Evolutionary conservation across 2,329 filamentous ascomycete species (phyloP).

Genomic region (Penicillium sp.): DNA sequence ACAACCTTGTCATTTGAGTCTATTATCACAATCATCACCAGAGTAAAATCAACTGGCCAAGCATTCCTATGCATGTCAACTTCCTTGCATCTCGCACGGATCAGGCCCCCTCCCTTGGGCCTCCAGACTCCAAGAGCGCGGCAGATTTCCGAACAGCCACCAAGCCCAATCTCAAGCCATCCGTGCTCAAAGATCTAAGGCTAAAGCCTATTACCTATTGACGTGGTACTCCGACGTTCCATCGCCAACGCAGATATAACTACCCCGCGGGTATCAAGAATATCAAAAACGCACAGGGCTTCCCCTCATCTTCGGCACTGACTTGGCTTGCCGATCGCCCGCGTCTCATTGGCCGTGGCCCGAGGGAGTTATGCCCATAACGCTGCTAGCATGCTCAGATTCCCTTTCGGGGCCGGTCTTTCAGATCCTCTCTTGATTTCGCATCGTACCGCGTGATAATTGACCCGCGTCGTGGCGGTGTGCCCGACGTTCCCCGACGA

Average conservation of each 20-base stretch:
- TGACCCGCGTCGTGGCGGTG: neutral
- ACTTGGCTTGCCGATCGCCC: slow-evolving; percentile 26
- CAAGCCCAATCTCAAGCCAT: slow-evolving; percentile 1
- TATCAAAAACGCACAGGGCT: slow-evolving; percentile 10
- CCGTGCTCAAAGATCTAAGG: neutral
- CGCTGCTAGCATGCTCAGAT: neutral
- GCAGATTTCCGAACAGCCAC: neutral
- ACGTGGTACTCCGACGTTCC: slow-evolving; percentile 20
- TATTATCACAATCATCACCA: neutral
- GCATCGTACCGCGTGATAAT: neutral
- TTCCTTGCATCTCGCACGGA: slow-evolving; percentile 18
- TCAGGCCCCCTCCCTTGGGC: neutral
- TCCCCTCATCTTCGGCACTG: slow-evolving; percentile 8
- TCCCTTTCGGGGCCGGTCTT: neutral
- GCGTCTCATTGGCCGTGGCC: slow-evolving; percentile 9
- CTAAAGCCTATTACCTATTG: neutral
- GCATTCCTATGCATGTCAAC: slow-evolving; percentile 4
- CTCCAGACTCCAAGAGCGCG: neutral
- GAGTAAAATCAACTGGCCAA: neutral
- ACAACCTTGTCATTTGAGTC: neutral
- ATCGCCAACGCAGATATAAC: slow-evolving; percentile 7
- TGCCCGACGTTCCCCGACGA: neutral
- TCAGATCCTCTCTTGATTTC: neutral
- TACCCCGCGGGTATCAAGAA: slow-evolving; percentile 9
- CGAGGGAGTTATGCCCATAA: neutral